phyloP scores from a whole-genome alignment of 495 filamentous ascomycete species.

The Neurospora sp. region DNA sequence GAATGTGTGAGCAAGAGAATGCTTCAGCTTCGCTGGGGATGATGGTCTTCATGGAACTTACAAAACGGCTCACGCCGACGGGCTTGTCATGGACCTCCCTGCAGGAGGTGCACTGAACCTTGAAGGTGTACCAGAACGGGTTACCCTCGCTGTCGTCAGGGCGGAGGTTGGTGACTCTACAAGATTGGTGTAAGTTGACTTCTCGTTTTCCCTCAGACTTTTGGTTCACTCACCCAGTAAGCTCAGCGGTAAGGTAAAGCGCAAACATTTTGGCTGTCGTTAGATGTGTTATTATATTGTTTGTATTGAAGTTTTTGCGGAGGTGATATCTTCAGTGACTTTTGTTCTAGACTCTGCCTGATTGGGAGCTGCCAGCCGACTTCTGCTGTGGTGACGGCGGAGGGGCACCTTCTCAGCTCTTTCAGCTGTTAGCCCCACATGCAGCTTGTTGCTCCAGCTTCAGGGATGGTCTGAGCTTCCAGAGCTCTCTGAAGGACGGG shows the following conservation, averaged over 20 bases:
- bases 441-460: not conserved
- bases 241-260: constrained; percentile 66
- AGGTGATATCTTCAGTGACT: not conserved
- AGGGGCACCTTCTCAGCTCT: not conserved
- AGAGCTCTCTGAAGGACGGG: not conserved
- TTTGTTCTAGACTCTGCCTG: not conserved
- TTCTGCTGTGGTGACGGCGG: not conserved
- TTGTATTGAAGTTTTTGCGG: not conserved
- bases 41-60: constrained; percentile 34
- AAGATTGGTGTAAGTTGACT: constrained; percentile 3
- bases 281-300: not conserved
- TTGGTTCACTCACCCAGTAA: constrained; percentile 45
- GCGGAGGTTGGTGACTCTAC: constrained; percentile 80
- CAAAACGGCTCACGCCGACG: constrained; percentile 80
- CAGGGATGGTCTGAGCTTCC: not conserved
- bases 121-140: constrained; percentile 93
- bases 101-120: constrained; percentile 92
- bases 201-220: not conserved
- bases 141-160: constrained; percentile 70
- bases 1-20: not conserved
- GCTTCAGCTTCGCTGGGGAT: not conserved
- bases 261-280: constrained; percentile 51
- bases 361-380: not conserved
- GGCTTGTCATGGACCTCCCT: constrained; percentile 82
- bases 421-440: not conserved